phyloP scores from a whole-genome alignment of 495 filamentous ascomycete genomes.

The Penicillium nucicola region DNA sequence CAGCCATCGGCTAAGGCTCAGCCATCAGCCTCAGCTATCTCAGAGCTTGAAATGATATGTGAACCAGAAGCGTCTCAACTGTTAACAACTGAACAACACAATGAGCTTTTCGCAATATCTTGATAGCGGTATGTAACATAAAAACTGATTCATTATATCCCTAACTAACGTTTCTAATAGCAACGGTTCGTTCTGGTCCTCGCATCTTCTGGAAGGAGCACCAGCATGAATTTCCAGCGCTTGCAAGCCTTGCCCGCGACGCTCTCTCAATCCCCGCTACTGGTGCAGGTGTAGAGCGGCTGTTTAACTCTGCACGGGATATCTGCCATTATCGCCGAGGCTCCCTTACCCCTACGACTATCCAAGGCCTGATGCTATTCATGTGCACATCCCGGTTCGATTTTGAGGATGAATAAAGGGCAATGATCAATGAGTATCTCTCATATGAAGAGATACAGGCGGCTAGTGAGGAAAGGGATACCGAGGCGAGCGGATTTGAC shows the following conservation, averaged over 20 bases:
- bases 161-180: background rate
- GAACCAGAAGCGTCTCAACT: too few relatives aligned
- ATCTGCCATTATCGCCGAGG: slow-evolving; percentile 13
- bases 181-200: too few relatives aligned
- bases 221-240: background rate
- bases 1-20: too few relatives aligned
- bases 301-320: slow-evolving; percentile 17
- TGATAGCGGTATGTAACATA: slow-evolving; percentile 5
- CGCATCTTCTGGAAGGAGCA: slow-evolving; percentile 5
- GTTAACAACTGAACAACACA: too few relatives aligned
- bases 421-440: too few relatives aligned
- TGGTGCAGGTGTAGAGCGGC: slow-evolving; percentile 10
- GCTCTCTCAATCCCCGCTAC: slow-evolving; percentile 4
- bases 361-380: slow-evolving; percentile 7
- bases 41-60: too few relatives aligned
- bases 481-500: too few relatives aligned
- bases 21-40: too few relatives aligned
- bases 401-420: background rate
- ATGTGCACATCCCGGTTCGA: slow-evolving; percentile 7
- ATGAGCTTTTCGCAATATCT: too few relatives aligned
- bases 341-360: background rate
- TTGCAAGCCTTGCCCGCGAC: slow-evolving; percentile 5
- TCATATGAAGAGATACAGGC: too few relatives aligned
- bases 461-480: too few relatives aligned
- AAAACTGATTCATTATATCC: background rate